Evolutionary conservation across 2,329 filamentous ascomycete genomes (phyloP), one percentile per base, ranked within the genome.

Genomic region (Berkeleyomyces rouxiae): DNA sequence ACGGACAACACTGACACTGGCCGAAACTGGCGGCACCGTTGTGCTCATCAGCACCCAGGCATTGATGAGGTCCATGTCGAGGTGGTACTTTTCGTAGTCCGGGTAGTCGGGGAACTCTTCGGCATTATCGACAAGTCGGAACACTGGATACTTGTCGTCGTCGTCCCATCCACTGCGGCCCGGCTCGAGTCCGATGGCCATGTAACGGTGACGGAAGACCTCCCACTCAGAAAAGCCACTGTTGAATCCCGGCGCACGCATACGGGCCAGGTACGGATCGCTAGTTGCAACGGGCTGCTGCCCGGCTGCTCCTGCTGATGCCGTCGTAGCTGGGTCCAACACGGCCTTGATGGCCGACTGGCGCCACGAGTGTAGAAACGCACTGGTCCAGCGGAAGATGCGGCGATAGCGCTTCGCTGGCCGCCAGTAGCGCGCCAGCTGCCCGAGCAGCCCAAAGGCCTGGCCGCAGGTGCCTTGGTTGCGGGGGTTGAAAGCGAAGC

Each of bases 51-150:
- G 33, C 5, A 44, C 16, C 61, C 55, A 63, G 3, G 53, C 61
- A 16, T 51, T 63, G 31, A 63, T 47, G 33, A 51, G 5, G 11
- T 63, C 61, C 7, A 37, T 59, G 44, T 63, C 61, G 11, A 42
- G 40, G 36, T 3, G 3, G n/a, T 16, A 7, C 43, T 43, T 42
- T 31, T 40, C 31, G 31, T 33, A 57, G 51, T 47, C 36, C 13
- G 58, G 58, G 36, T 42, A 11, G 5, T 37, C 16, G 37, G 49
- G 49, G 16, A 58, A 58, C 23, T 53, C 23, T 36, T 53, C 49
- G 23, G 16, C 49, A 53, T 23, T 53, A 36, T 53, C 49, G 36
- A 53, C 36, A 4, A 53, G 10, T 11, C 9, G 9, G 9, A 49
- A 44, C 43, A 44, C 7, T 6, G 31, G 42, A 39, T 49, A 60